phyloP scores from a whole-genome alignment of 2,329 filamentous ascomycete genomes.

The Cercospora sesami region DNA sequence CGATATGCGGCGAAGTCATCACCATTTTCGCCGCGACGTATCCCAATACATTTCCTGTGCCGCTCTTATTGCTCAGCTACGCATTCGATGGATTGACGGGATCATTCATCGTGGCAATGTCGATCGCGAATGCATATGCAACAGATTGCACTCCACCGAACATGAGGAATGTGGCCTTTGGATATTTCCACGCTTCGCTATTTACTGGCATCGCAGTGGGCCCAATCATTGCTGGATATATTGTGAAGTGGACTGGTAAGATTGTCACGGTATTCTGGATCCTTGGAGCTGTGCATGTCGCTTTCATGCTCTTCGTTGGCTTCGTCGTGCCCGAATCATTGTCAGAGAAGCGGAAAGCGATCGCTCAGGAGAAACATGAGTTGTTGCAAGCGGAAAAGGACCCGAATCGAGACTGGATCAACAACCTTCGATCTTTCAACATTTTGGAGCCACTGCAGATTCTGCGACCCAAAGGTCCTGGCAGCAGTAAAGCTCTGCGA shows the following conservation, averaged over 20 bases:
- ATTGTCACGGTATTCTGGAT: conserved; percentile 84
- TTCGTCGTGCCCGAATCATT: conserved; percentile 82
- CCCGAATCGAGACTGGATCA: conserved; percentile 47
- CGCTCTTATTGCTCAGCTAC: conserved; percentile 74
- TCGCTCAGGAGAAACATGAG: conserved; percentile 69
- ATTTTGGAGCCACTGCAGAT: conserved; percentile 75
- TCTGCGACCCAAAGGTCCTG: conserved; percentile 69
- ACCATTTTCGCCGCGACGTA: conserved; percentile 76
- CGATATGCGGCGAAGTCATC: conserved; percentile 70
- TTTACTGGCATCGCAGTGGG: conserved; percentile 88
- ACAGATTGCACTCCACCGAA: conserved; percentile 84
- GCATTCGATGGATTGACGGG: conserved; percentile 81
- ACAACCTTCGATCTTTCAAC: conserved; percentile 55
- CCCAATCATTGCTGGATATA: conserved; percentile 74
- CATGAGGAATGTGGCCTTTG: conserved; percentile 77
- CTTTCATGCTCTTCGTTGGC: conserved; percentile 71
- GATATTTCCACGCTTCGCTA: conserved; percentile 84
- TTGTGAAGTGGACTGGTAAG: conserved; percentile 73
- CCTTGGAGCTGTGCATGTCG: conserved; percentile 67
- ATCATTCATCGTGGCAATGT: conserved; percentile 82
- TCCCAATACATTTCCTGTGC: conserved; percentile 70
- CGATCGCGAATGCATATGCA: conserved; percentile 80
- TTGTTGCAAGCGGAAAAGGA: conserved; percentile 38
- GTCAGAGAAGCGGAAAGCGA: conserved; percentile 67
- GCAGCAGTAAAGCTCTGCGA: conserved; percentile 62